These are phyloP conservation scores for Tricholoma furcatifolium DNA, from an alignment of 768 basidiomycete genomes.

Conservation along the genomic window DNA sequence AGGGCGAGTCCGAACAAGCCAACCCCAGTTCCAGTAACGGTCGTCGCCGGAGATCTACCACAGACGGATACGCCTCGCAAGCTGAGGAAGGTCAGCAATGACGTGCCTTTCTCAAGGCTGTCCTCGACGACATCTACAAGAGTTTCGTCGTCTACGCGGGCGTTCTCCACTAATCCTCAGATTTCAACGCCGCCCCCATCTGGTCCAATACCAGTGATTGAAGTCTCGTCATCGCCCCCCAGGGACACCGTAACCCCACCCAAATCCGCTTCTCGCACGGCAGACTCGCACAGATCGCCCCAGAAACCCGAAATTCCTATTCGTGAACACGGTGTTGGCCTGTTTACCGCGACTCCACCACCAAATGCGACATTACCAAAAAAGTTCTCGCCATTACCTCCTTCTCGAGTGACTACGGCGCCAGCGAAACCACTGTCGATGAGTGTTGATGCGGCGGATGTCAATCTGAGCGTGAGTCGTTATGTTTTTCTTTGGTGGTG, in stretches of 20 bases:
- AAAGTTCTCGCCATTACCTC: neutral
- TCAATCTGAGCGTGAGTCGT: conserved; percentile 12
- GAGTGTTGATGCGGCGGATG: conserved; percentile 14
- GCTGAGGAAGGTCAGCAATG: conserved; percentile 13
- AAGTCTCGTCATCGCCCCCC: neutral
- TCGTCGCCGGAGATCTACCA: neutral
- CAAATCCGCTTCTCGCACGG: too few species aligned
- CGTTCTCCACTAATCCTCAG: neutral
- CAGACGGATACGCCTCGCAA: conserved; percentile 7
- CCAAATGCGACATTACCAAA: neutral
- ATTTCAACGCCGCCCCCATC: neutral
- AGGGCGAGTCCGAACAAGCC: neutral
- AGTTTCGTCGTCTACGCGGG: neutral
- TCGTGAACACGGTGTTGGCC: conserved; percentile 8
- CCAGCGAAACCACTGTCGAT: neutral
- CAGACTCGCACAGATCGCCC: neutral
- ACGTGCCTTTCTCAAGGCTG: conserved; percentile 7
- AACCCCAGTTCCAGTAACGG: neutral
- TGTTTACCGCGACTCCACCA: conserved; percentile 8
- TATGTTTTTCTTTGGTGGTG: too few species aligned
- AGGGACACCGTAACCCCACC: neutral
- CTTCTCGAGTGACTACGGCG: neutral
- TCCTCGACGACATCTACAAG: neutral
- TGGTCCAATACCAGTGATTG: neutral
- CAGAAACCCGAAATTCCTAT: neutral